Evolutionary conservation across 306 rosid genomes (phyloP), one percentile per base, ranked within the genome.

Genomic region (Rosa multiflora): DNA sequence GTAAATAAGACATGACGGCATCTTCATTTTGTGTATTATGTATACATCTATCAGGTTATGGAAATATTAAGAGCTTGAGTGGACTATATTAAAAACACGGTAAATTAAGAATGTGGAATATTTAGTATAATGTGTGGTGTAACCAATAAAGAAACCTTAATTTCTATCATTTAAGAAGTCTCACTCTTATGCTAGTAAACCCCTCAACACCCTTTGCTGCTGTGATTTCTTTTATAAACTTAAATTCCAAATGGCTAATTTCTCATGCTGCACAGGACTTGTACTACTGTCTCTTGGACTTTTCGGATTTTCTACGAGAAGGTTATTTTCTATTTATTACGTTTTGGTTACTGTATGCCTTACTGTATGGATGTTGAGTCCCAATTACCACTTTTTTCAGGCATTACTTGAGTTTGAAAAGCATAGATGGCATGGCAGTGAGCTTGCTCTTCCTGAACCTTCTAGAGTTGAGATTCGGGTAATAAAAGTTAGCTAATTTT

Each of bases 271-370:
- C 70, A 70, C 85, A 91, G 96, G 86, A 91, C 96, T 63, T 91
- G 93, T 78, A 91, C 96, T 63, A 91, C 96, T 26, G 96, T 91
- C 70, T 91, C 96, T 15, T 91, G 96, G 96, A 91, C 96, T 73
- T 91, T 91, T 67, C 87, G 93, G 70, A 92, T 88, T 44, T 91
- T 91, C 80, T 91, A 91, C 76, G 96, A 91, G 84, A 91, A 89
- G 93, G 96, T 91, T 39, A 73, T 84, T 59, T 53, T 43, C 55
- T 52, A 51, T 29, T 23, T 63, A 13, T 63, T 1, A 5, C 47
- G 44, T 47, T 62, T 75, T 63, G n/a, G 17, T 35, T 17, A 29
- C 63, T 37, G 20, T 47, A 40, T 48, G 72, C 10, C 53, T 76
- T 46, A 3, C 62, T 18, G 1, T 32, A 9, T 64, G 72, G 47